Evolutionary conservation across 1,284 basidiomycete species (phyloP).

Genomic region (Gymnopus androsaceus): DNA sequence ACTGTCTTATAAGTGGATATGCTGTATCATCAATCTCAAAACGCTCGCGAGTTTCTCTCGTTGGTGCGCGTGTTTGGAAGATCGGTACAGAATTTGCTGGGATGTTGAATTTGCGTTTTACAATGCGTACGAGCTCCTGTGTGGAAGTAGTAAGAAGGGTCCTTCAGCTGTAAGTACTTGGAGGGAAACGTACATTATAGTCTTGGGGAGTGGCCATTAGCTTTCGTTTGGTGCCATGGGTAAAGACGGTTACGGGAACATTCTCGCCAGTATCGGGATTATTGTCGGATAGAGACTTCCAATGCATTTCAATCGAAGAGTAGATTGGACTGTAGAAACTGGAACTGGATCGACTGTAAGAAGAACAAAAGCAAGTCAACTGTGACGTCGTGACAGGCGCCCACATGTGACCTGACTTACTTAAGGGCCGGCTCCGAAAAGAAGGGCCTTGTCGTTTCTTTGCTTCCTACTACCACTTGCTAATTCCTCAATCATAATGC

Average conservation of each 20-base stretch:
- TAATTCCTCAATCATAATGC: conserved; percentile 1
- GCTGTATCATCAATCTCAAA: conserved; percentile 12
- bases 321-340: neutral
- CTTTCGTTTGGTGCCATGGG: conserved; percentile 3
- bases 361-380: neutral
- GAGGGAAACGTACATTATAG: neutral
- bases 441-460: too few relatives aligned
- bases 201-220: conserved; percentile 4
- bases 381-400: neutral
- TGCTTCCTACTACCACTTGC: neutral
- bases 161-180: neutral
- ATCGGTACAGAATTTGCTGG: neutral
- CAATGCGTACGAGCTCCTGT: conserved; percentile 9
- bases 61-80: neutral
- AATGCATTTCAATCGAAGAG: too few relatives aligned
- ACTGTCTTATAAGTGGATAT: neutral
- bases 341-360: too few relatives aligned
- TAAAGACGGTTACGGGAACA: conserved; percentile 1
- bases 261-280: neutral
- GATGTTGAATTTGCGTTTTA: conserved; percentile 10
- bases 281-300: too few relatives aligned
- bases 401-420: neutral
- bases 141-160: neutral
- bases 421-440: neutral
- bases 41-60: neutral